Conservation (phyloP, 345 rosid species). For the Eucalyptus sp. region DNA sequence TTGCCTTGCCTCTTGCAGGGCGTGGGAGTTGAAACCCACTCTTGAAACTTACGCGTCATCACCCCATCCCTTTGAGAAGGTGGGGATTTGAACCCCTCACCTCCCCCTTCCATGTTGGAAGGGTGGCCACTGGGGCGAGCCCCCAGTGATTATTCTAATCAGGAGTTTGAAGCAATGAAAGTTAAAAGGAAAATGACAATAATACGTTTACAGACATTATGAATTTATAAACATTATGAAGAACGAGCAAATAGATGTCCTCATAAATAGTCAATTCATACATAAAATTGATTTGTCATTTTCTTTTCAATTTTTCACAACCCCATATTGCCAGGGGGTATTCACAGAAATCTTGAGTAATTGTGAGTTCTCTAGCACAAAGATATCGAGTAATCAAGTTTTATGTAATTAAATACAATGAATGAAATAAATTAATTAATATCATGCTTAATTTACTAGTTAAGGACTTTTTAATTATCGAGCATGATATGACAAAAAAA, state of each 20-base stretch:
- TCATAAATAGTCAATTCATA: background rate
- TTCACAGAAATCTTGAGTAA: too few relatives aligned
- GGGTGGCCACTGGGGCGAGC: too few relatives aligned
- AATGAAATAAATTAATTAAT: background rate
- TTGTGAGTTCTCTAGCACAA: too few relatives aligned
- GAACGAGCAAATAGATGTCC: background rate
- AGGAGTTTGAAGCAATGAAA: background rate
- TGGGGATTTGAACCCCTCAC: too few relatives aligned
- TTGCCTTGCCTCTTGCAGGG: too few relatives aligned
- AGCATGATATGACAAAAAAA: too few relatives aligned
- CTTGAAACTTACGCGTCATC: too few relatives aligned
- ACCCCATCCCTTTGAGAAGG: too few relatives aligned
- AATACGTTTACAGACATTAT: accelerated
- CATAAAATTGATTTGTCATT: background rate
- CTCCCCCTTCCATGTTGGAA: too few relatives aligned
- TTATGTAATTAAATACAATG: background rate
- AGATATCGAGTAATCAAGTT: background rate
- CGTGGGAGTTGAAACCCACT: too few relatives aligned
- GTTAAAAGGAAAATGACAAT: background rate
- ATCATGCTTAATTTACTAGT: background rate
- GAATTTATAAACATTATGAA: background rate
- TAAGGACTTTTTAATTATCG: background rate
- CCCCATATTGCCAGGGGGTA: background rate
- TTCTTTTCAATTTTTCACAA: background rate
- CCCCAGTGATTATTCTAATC: too few relatives aligned